Evolutionary conservation across 2,329 filamentous ascomycete genomes (phyloP).

Genomic region (Aureobasidium sp.): DNA sequence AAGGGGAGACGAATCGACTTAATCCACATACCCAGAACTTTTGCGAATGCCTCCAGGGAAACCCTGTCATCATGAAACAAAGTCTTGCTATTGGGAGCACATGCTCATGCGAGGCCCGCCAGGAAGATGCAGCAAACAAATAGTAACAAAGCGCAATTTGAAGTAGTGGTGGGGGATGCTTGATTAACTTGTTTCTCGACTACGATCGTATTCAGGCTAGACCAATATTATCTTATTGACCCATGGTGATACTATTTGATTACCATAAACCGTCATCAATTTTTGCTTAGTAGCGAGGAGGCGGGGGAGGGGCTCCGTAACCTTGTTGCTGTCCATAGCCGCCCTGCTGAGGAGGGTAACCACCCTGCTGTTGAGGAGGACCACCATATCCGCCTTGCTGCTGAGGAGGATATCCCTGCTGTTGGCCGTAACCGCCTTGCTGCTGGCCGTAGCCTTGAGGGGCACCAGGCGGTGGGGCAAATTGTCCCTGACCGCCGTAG

Average conservation of each 20-base stretch:
- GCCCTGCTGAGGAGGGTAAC: slow-evolving; percentile 19
- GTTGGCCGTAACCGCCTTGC: slow-evolving; percentile 21
- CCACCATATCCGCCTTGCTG: slow-evolving; percentile 20
- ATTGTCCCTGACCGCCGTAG: slow-evolving; percentile 22
- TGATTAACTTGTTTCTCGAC: background rate
- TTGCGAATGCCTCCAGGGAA: background rate
- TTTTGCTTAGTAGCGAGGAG: slow-evolving; percentile 7
- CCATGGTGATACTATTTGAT: no score
- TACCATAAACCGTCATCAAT: no score
- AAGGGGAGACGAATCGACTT: background rate
- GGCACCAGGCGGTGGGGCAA: slow-evolving; percentile 23
- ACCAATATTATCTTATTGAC: background rate
- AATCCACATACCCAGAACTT: background rate
- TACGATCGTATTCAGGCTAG: background rate
- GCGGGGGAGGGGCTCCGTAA: slow-evolving; percentile 16
- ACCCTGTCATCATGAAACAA: background rate
- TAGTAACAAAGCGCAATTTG: background rate
- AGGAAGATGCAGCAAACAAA: background rate
- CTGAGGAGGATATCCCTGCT: slow-evolving; percentile 16
- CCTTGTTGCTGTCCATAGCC: slow-evolving; percentile 21
- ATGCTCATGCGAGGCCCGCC: background rate
- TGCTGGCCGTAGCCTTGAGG: slow-evolving; percentile 23
- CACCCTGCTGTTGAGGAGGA: slow-evolving; percentile 18
- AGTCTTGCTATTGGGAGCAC: background rate
- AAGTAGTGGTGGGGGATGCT: background rate